A percentile compares a stretch with the other conserved stretches of the same genome.
Conservation (phyloP, 768 basidiomycete species). For the Pholiota microspora region DNA sequence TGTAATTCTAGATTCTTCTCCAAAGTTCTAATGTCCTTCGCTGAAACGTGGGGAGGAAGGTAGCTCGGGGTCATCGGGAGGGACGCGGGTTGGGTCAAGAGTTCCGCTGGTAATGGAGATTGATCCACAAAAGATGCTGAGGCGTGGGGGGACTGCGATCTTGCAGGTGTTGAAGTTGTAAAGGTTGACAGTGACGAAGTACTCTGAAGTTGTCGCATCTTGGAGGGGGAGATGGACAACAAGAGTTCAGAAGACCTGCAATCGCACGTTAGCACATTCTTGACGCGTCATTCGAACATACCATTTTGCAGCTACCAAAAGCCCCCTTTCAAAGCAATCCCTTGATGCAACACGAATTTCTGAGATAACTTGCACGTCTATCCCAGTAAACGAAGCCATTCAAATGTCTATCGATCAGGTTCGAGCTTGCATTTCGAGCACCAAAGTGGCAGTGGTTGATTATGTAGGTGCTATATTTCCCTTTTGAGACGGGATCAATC, state of each 20-base stretch:
- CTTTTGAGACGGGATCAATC: too few relatives aligned
- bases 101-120: constrained; percentile 32
- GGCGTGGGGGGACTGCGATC: constrained; percentile 39
- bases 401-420: background rate
- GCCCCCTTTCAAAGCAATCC: constrained; percentile 73
- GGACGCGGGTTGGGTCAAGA: constrained; percentile 25
- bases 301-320: constrained; percentile 77
- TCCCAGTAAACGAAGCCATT: constrained; percentile 22
- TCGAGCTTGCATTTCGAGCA: too few relatives aligned
- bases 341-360: constrained; percentile 61
- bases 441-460: background rate
- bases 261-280: constrained; percentile 13
- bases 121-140: constrained; percentile 34
- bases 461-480: too few relatives aligned
- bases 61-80: background rate
- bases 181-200: constrained; percentile 33
- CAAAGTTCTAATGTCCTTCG: constrained; percentile 30
- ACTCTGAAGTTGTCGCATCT: constrained; percentile 33
- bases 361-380: constrained; percentile 51
- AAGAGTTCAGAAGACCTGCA: constrained; percentile 77
- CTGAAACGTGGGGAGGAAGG: constrained; percentile 1
- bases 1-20: constrained; percentile 51
- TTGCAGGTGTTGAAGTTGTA: constrained; percentile 61
- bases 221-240: constrained; percentile 51
- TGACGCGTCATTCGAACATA: constrained; percentile 28